phyloP scores from a whole-genome alignment of 2,329 filamentous ascomycete species.

The Alternaria rosae region DNA sequence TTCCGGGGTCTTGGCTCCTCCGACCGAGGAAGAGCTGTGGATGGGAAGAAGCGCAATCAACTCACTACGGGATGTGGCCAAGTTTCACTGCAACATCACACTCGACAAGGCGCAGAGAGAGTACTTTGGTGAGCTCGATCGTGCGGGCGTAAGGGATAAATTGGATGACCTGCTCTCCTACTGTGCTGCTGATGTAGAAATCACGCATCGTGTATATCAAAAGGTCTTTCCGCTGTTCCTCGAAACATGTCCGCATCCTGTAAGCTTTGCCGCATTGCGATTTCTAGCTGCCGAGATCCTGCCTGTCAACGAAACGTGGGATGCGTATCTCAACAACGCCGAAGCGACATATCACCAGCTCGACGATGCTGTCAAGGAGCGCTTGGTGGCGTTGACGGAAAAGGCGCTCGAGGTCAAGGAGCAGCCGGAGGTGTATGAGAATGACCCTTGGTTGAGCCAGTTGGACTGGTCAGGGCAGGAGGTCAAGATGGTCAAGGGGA shows the following conservation, averaged over 20 bases:
- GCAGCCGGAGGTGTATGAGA: constrained; percentile 71
- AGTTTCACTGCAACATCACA: constrained; percentile 90
- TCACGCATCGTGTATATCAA: constrained; percentile 93
- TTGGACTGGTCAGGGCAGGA: constrained; percentile 96
- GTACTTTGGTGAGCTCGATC: constrained; percentile 83
- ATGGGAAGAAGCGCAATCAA: constrained; percentile 94
- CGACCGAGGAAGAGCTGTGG: constrained; percentile 86
- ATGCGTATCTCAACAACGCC: constrained; percentile 80
- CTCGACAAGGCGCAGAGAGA: constrained; percentile 91
- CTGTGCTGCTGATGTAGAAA: constrained; percentile 90
- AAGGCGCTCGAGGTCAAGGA: constrained; percentile 79
- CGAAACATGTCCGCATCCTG: constrained; percentile 90
- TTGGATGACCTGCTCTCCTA: constrained; percentile 89
- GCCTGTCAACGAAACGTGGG: constrained; percentile 88
- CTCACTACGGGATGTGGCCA: constrained; percentile 91
- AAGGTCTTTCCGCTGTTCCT: constrained; percentile 92
- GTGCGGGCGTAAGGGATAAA: constrained; percentile 71
- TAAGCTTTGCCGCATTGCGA: constrained; percentile 92
- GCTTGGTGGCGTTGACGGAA: constrained; percentile 75
- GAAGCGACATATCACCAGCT: constrained; percentile 84
- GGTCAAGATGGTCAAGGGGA: constrained; percentile 88
- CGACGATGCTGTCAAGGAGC: constrained; percentile 77
- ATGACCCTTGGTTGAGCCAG: constrained; percentile 90
- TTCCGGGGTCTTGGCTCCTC: not conserved
- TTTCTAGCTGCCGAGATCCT: constrained; percentile 94